phyloP scores from a whole-genome alignment of 805 yeast species.

The Saturnispora diversa region DNA sequence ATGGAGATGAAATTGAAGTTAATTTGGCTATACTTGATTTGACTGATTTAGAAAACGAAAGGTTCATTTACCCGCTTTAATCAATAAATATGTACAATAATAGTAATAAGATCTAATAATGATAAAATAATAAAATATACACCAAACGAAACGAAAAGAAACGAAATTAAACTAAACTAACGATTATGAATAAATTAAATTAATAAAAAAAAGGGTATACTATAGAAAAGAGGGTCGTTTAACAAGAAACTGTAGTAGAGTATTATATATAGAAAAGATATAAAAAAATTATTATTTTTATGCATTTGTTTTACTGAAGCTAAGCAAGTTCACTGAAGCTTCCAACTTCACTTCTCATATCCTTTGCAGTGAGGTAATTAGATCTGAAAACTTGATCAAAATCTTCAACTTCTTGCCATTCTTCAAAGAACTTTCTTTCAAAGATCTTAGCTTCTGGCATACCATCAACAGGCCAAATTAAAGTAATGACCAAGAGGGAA shows the following conservation, averaged over 20 bases:
- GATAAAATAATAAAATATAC: background rate
- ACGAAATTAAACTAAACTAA: too few species aligned
- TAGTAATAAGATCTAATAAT: background rate
- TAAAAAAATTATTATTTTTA: too few species aligned
- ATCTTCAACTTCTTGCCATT: constrained; percentile 55
- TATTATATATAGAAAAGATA: background rate
- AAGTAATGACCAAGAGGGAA: constrained; percentile 46
- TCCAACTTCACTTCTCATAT: background rate
- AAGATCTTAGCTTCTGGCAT: constrained; percentile 34
- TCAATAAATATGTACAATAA: background rate
- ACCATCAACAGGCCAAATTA: constrained; percentile 44
- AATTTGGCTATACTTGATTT: constrained; percentile 41
- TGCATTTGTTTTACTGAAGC: background rate
- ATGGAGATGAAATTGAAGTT: constrained; percentile 23
- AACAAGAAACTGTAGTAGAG: too few species aligned
- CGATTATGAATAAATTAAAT: too few species aligned
- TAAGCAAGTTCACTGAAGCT: background rate
- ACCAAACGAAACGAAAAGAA: too few species aligned
- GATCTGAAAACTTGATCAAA: constrained; percentile 35
- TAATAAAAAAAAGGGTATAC: too few species aligned
- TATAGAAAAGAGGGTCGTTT: too few species aligned
- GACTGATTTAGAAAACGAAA: constrained; percentile 45
- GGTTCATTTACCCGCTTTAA: constrained; percentile 43
- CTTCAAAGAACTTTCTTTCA: constrained; percentile 55
- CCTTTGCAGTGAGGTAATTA: background rate